A percentile compares a stretch with the other conserved stretches of the same genome.
These are phyloP conservation scores for Lentinula lateritia DNA, from an alignment of 768 basidiomycete species.

Conservation along the genomic window DNA sequence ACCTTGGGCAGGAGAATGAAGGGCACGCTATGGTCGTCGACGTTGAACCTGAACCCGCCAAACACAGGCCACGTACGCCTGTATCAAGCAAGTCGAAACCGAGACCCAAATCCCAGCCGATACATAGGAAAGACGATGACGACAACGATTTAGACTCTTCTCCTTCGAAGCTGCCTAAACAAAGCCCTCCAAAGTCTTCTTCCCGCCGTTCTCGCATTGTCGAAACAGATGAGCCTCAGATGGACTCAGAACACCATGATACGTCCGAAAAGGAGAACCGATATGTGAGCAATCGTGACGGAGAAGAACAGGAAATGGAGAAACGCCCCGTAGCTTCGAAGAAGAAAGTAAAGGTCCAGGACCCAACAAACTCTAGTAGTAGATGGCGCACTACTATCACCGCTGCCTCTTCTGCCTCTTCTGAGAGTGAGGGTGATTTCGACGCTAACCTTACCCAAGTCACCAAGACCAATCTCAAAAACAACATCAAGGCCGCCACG, in stretches of 20 bases:
- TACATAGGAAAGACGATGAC: not conserved
- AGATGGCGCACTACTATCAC: not conserved
- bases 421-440: not conserved
- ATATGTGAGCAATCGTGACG: not conserved
- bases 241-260: not conserved
- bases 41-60: not conserved
- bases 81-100: not conserved
- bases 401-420: not conserved
- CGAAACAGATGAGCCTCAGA: not conserved
- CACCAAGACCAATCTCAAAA: not conserved
- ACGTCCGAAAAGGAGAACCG: not conserved
- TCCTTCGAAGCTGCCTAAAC: not conserved
- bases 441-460: not conserved
- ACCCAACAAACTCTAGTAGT: not conserved
- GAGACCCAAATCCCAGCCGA: not conserved
- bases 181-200: not conserved
- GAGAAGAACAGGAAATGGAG: not conserved
- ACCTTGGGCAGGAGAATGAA: not conserved
- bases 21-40: constrained; percentile 1
- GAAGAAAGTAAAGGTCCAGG: not conserved
- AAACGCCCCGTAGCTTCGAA: not conserved
- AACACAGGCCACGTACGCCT: not conserved
- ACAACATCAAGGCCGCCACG: not conserved
- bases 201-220: not conserved
- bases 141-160: not conserved